phyloP scores from a whole-genome alignment of 2,329 filamentous ascomycete species.

The Neopestalotiopsis sp. region DNA sequence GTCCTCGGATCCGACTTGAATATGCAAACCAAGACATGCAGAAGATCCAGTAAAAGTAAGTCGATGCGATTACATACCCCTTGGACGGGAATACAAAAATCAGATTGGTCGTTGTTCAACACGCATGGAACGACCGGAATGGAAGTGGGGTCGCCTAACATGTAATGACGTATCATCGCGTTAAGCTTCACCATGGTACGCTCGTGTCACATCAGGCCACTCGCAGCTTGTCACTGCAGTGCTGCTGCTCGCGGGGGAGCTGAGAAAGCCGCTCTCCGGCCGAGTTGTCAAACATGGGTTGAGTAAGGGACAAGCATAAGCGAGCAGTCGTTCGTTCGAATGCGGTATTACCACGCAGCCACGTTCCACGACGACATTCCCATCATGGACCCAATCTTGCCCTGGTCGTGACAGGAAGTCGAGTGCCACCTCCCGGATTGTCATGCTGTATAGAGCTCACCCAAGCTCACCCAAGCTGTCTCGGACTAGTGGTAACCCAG shows the following conservation, averaged over 20 bases:
- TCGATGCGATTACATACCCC: not conserved
- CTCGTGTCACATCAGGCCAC: conserved; percentile 3
- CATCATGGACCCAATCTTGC: not conserved
- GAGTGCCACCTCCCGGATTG: not conserved
- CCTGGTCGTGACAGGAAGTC: not conserved
- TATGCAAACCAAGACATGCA: not conserved
- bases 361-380: not conserved
- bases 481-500: not conserved
- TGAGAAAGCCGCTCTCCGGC: not conserved
- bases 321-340: not conserved
- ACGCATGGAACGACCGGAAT: not conserved
- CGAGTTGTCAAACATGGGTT: not conserved
- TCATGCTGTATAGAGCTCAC: not conserved
- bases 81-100: not conserved
- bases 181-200: not conserved
- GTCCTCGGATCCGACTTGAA: not conserved
- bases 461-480: not conserved
- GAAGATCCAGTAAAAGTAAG: not conserved
- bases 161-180: conserved; percentile 4
- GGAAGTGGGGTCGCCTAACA: not conserved
- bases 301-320: not conserved
- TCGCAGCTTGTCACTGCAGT: not conserved
- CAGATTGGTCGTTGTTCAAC: not conserved
- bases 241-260: not conserved
- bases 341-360: not conserved